Percentiles rank a stretch among this genome's conserved stretches.
phyloP scores from a whole-genome alignment of 768 basidiomycete genomes.

The Gloeostereum incarnatum region DNA sequence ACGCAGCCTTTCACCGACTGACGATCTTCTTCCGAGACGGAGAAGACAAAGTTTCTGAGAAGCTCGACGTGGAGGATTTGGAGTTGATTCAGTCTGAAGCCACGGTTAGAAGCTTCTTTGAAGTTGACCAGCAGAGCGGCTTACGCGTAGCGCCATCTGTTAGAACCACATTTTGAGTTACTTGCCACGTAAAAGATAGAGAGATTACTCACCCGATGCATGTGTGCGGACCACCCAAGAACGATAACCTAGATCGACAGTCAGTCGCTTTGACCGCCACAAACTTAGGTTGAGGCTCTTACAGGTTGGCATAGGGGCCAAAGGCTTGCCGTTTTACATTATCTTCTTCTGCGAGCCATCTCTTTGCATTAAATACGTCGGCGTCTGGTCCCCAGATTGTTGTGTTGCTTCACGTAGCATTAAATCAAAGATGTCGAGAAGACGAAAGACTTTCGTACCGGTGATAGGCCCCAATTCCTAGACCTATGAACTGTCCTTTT shows the following conservation, averaged over 20 bases:
- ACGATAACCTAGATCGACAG: slow-evolving; percentile 1
- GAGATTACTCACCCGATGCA: slow-evolving; percentile 8
- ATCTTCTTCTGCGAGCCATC: slow-evolving; percentile 6
- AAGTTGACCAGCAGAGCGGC: too few relatives aligned
- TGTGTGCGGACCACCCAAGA: slow-evolving; percentile 7
- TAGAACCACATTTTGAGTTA: too few relatives aligned
- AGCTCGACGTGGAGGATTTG: too few relatives aligned
- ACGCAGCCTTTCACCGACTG: too few relatives aligned
- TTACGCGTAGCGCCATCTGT: too few relatives aligned
- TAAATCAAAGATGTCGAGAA: neutral
- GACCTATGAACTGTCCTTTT: slow-evolving; percentile 5
- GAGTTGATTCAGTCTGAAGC: too few relatives aligned
- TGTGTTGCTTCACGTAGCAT: neutral
- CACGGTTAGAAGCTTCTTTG: too few relatives aligned
- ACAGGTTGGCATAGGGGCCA: slow-evolving; percentile 11
- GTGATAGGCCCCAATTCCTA: slow-evolving; percentile 5
- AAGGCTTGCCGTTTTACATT: slow-evolving; percentile 2
- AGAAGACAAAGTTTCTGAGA: too few relatives aligned
- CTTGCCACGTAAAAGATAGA: too few relatives aligned
- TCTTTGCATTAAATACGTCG: slow-evolving; percentile 6
- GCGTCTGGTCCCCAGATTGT: slow-evolving; percentile 9
- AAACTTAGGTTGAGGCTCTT: too few relatives aligned
- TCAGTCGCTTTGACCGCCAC: too few relatives aligned
- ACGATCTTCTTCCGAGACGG: too few relatives aligned
- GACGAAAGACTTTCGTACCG: neutral